Base-by-base conservation (phyloP, 106 monocot genomes). In the Allium sativum region DNA sequence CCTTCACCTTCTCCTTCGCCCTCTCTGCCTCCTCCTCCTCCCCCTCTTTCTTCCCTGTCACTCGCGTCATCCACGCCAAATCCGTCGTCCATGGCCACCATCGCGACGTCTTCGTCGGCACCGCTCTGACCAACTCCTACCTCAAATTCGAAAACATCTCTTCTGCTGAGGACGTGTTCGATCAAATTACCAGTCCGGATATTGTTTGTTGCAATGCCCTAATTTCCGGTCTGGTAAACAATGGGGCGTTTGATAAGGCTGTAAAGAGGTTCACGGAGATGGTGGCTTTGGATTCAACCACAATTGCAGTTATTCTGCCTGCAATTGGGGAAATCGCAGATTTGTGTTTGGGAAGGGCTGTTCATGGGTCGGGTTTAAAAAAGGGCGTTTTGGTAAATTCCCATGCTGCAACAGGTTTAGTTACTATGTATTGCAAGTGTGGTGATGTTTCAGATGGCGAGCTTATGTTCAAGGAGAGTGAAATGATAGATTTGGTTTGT, bases 361-460 rank as follows among this genome's bases (percentile, higher is more conserved):
- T 80, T 21, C 87, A 93, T 62, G 66, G 79, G 51, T 68, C 82
- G 40, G 81, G 64, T 4, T 18, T 77, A 50, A 87, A 82, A 52
- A 58, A 54, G 8, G 84, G 84, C 0, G 17, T 79, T 47, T 71
- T 7, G 0, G 61, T 16, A 9, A 79, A 77, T 44, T 42, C 61
- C 13, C 77, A 79, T 65, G 70, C 88, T 9, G 58, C 65, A 13
- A 93, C 93, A 6, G 87, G 88, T 10, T 61, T 93, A 18, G 79
- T 93, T 10, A 84, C 93, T 0, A 68, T 88, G 70, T 93, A 93
- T 65, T 70, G 84, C 61, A 93, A 93, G 72, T 82, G 76, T 17
- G 88, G 74, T 0, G 75, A 77, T 0, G 44, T 88, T 14, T 11
- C 43, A 6, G 65, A 40, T 6, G 77, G 84, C 11, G 56, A 48